Base-by-base conservation (phyloP, 257 asterid genomes). In the Schizonepeta tenuifolia region DNA sequence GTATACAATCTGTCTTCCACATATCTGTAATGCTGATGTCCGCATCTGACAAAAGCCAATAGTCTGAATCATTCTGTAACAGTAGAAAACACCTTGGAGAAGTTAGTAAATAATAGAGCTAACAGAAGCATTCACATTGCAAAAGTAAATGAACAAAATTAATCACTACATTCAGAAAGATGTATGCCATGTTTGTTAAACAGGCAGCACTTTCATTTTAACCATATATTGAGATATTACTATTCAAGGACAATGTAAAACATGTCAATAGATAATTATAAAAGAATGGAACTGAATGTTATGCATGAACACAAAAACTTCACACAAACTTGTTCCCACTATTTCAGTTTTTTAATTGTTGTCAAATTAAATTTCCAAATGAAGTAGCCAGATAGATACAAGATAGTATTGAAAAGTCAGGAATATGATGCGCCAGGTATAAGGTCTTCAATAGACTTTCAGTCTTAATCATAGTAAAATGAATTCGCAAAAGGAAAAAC, bases 1-100 rank as follows among this genome's bases (percentile, higher is more conserved):
- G 82, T 55, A 71, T 87, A 93, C 97, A 75, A 72, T 89, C 98
- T n/a, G 86, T 76, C 81, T 83, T 86, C 98, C 99, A 94, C 96
- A 94, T 84, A 79, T 94, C 96, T 17, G 99, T 90, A 57, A 89
- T 83, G 91, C 99, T 94, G 80, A 91, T 85, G 72, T 78, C 89
- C 40, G 91, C 84, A 49, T 88, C 96, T 56, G 98, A 89, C 69
- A 83, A 71, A 76, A 94, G 90, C 97, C 96, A 94, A 76, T 94
- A 94, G 88, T 94, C 99, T 49, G 93, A 80, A 50, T 86, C 95
- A 21, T 87, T 83, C 99, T 95, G 93, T 74, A 75, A 84, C 57
- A 36, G 26, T 26, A 76, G 47, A 55, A 33, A 80, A 47, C 10
- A 46, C 10, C 18, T 46, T 55, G 68, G 83, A 67, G 49, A 62